Evolutionary conservation across 1,284 basidiomycete genomes (phyloP), one percentile per base, ranked within the genome.

Genomic region (Taiwanofungus camphoratus): DNA sequence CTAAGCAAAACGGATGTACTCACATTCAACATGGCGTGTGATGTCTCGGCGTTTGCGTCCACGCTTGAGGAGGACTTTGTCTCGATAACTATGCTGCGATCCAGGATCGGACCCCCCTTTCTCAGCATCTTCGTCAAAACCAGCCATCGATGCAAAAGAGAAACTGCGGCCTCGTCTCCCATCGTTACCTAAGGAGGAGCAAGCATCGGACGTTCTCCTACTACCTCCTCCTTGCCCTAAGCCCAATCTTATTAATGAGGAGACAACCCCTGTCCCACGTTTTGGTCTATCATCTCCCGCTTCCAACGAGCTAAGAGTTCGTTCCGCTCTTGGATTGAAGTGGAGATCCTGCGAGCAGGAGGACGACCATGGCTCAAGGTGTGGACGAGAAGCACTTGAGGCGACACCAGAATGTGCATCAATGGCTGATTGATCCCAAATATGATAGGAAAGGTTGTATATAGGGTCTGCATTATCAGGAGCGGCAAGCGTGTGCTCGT

Each of bases 11-110:
- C 15, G 5, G 13, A 36, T 19, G 4, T n/a, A 45, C 54, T 20
- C 42, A 65, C 67, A 59, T 55, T 67, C 64, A 18, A 65, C 50
- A 37, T 69, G 65, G 22, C 59, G 52, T 37, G 60, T 47, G 36
- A 69, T 62, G 29, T 53, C 49, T 12, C 46, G 23, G 13, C 42
- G 50, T 37, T 51, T 46, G 35, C 53, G 43, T 23, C 55, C 50
- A 21, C 57, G 46, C 38, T 53, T 15, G 33, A 49, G 36, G 24
- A 41, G 21, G 16, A 46, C 44, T 42, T 51, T 34, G 30, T 59
- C 52, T 23, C 42, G 32, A 30, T 58, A 58, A 26, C 46, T 52
- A 23, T 23, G 26, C 38, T 34, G 33, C 34, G 36, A 32, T 16
- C 36, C 31, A 26, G 27, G 23, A 33, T 16, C 16, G 24, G n/a